Evolutionary conservation across 176 grass and related monocot species (phyloP).

Genomic region (Triticum turgidum): DNA sequence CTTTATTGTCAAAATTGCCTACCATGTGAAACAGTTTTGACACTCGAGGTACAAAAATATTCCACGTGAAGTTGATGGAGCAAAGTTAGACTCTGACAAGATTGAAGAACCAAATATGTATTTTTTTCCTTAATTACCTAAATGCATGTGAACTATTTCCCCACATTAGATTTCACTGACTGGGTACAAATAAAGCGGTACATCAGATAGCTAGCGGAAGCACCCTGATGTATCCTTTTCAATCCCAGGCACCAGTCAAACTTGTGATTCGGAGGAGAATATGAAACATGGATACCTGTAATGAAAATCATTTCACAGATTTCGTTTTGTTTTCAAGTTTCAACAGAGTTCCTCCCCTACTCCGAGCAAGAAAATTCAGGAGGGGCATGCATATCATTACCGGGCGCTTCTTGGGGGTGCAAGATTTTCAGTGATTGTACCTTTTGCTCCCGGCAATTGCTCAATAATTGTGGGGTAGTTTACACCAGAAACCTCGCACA

Average conservation of each 20-base stretch:
- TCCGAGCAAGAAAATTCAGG: conserved; percentile 1
- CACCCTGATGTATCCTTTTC: not conserved
- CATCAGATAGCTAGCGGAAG: not conserved
- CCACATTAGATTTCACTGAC: not conserved
- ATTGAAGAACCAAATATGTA: too few species aligned
- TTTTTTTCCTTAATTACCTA: too few species aligned
- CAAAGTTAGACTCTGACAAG: too few species aligned
- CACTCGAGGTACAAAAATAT: too few species aligned
- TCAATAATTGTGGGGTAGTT: conserved; percentile 52
- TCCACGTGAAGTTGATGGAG: too few species aligned
- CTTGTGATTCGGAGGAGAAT: not conserved
- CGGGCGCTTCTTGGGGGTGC: conserved; percentile 24
- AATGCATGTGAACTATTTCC: not conserved
- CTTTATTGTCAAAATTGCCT: too few species aligned
- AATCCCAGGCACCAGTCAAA: not conserved
- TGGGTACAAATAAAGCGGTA: not conserved
- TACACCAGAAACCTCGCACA: conserved; percentile 22
- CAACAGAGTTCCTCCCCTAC: not conserved
- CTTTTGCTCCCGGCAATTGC: conserved; percentile 52
- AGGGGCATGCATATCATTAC: conserved; percentile 28
- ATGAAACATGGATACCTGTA: not conserved
- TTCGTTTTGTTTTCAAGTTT: conserved; percentile 22
- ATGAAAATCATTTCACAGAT: conserved; percentile 21
- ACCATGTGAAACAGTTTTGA: too few species aligned
- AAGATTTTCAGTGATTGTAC: conserved; percentile 30